Percentiles rank a stretch among this genome's conserved stretches.
phyloP scores from a whole-genome alignment of 2,329 filamentous ascomycete genomes.

The Paraconiothyrium sp. region DNA sequence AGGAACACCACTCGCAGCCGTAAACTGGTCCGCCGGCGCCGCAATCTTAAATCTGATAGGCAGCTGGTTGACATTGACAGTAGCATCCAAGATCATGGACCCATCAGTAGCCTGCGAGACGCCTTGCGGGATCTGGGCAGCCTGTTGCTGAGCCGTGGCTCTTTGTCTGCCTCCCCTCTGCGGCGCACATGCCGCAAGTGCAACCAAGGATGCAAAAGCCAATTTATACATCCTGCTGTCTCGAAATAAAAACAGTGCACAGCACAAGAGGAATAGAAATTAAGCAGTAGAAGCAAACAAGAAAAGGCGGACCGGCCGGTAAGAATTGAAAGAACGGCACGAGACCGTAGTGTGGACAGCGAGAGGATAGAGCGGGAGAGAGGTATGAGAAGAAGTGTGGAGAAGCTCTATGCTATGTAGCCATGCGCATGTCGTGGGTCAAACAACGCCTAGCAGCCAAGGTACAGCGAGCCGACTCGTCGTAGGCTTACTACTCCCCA shows the following conservation, averaged over 20 bases:
- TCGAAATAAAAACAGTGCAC: conserved; percentile 18
- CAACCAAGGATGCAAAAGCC: conserved; percentile 28
- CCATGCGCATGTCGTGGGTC: conserved; percentile 13
- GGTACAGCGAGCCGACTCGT: conserved; percentile 13
- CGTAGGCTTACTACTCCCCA: conserved; percentile 27
- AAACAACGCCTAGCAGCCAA: conserved; percentile 34
- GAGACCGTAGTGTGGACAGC: not conserved
- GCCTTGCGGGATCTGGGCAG: conserved; percentile 46
- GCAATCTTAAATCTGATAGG: conserved; percentile 66
- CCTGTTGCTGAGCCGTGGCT: conserved; percentile 45
- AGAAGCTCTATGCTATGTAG: conserved; percentile 14
- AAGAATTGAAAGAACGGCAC: conserved; percentile 16
- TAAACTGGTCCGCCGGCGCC: conserved; percentile 64
- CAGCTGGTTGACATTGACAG: conserved; percentile 64
- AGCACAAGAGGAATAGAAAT: conserved; percentile 28
- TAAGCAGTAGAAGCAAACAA: conserved; percentile 24
- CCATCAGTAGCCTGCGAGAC: conserved; percentile 61
- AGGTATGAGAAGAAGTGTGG: conserved; percentile 15
- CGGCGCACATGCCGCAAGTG: conserved; percentile 33
- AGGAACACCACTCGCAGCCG: conserved; percentile 59
- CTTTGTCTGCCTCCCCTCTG: conserved; percentile 33
- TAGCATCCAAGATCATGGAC: conserved; percentile 65
- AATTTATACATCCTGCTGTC: conserved; percentile 32
- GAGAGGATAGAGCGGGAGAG: conserved; percentile 15
- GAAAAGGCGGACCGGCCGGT: conserved; percentile 40